Base-by-base conservation (phyloP, 306 rosid genomes). In the Cucurbita moschata region DNA sequence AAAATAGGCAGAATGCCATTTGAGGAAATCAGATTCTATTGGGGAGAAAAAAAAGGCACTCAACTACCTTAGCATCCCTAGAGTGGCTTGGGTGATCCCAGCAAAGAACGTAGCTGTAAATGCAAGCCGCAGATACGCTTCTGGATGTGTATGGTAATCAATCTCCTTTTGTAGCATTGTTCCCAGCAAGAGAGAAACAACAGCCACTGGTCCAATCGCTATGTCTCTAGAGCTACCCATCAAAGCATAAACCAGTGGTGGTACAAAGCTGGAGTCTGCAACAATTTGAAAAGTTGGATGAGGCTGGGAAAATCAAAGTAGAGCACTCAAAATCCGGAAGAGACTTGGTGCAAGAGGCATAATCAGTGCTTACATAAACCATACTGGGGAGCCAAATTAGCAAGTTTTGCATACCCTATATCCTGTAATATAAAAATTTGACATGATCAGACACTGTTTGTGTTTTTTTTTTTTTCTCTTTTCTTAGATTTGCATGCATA, bases 191-290 rank as follows among this genome's bases (percentile, higher is more conserved):
- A 94, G 90, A 52, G 98, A 94, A 76, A 94, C 97, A 63, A 94
- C 98, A 8, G 97, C 97, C 77, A 94, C 98, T 0, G 96, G 98
- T 79, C 98, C 98, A 40, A 93, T 90, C 44, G 97, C 98, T 70
- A 93, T 93, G 76, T 93, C 98, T 63, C 97, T 90, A 54, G 98
- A 94, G 83, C 98, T 94, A 56, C 97, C 98, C 98, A 94, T 90
- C 79, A 77, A 72, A 56, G 98, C 95, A 82, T 94, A 94, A 75
- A 94, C 84, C 84, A 94, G 66, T 16, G 98, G 98, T 30, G 98
- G 98, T 75, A 90, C 97, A 77, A 94, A 94, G 80, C 98, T 94
- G 7, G 98, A 90, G 63, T 94, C 97, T 90, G 87, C 43, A 71
- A 81, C 77, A 47, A 42, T 50, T 51, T 60, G 62, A 21, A 61